Percentiles rank a stretch among this genome's conserved stretches.
These are phyloP conservation scores for Hypsizygus marmoreus DNA, from an alignment of 768 basidiomycete genomes.

Conservation along the genomic window DNA sequence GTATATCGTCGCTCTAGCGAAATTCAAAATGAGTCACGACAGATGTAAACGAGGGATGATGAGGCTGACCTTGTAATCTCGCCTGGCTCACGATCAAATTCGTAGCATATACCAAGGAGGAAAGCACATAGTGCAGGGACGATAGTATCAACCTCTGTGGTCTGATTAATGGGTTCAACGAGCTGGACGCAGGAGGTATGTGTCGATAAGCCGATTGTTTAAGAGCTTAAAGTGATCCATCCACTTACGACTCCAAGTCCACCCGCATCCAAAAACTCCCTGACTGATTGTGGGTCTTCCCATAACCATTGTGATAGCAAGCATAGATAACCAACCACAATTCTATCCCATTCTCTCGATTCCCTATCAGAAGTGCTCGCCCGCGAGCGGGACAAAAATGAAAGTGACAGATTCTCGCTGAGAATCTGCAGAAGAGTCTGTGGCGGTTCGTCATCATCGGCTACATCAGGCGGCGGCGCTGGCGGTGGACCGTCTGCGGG, in stretches of 20 bases:
- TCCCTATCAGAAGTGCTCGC: conserved; percentile 69
- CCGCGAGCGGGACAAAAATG: conserved; percentile 75
- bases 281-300: conserved; percentile 89
- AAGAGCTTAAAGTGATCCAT: not conserved
- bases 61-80: conserved; percentile 83
- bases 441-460: conserved; percentile 62
- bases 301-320: conserved; percentile 92
- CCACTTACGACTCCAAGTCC: conserved; percentile 84
- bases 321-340: conserved; percentile 83
- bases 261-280: conserved; percentile 88
- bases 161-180: conserved; percentile 93
- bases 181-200: conserved; percentile 42
- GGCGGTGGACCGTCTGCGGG: conserved; percentile 66
- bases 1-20: conserved; percentile 73
- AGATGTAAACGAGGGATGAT: conserved; percentile 3
- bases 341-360: conserved; percentile 85
- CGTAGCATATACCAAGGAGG: conserved; percentile 91
- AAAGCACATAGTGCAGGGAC: conserved; percentile 91
- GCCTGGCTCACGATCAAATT: conserved; percentile 94
- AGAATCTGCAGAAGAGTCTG: conserved; percentile 83
- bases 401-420: conserved; percentile 87
- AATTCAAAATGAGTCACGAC: conserved; percentile 5
- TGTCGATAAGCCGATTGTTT: not conserved
- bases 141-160: conserved; percentile 79
- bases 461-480: conserved; percentile 31